Evolutionary conservation across 2,329 filamentous ascomycete genomes (phyloP).

Genomic region (Apiospora kogelbergensis): DNA sequence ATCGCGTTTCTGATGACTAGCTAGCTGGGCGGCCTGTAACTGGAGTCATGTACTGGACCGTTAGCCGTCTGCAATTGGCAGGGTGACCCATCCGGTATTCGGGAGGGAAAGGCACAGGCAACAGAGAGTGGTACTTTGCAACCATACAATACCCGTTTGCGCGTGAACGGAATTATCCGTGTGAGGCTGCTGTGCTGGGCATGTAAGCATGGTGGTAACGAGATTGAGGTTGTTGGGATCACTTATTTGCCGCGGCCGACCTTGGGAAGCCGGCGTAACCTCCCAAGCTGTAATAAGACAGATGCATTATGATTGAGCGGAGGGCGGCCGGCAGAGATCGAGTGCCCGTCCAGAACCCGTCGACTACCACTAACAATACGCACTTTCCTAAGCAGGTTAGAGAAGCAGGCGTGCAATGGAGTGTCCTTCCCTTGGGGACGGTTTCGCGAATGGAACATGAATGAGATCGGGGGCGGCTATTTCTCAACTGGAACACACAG

Average conservation of each 20-base stretch:
- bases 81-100: neutral
- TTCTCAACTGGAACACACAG: neutral
- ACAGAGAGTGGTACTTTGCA: neutral
- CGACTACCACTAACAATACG: neutral
- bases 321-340: neutral
- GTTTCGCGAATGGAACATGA: neutral
- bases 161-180: neutral
- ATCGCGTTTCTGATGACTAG: constrained; percentile 6
- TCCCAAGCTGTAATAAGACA: neutral
- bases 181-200: neutral
- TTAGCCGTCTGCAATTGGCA: neutral
- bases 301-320: neutral
- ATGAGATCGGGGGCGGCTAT: neutral
- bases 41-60: neutral
- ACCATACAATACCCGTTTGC: neutral
- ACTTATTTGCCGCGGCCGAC: neutral
- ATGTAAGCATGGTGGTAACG: neutral
- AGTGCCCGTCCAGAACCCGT: neutral
- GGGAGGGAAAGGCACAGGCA: neutral
- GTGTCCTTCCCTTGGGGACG: neutral
- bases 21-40: neutral
- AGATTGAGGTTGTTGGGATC: neutral
- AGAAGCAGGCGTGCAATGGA: neutral
- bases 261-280: neutral
- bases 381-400: neutral